These are phyloP conservation scores for Aquilaria agallochum DNA, from an alignment of 441 rosid species.

Conservation along the genomic window DNA sequence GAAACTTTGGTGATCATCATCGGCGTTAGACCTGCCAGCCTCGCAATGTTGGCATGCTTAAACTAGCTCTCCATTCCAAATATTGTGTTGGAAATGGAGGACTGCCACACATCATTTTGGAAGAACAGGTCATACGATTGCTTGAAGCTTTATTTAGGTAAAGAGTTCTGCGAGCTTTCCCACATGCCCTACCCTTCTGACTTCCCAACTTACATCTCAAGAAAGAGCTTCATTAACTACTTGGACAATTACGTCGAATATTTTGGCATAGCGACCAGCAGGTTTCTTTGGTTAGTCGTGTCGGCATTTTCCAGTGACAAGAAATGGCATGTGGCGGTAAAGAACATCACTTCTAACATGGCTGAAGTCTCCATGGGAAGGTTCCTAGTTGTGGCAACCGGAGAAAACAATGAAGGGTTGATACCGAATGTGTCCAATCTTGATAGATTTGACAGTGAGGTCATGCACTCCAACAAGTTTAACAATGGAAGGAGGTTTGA, in stretches of 20 bases:
- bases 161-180: constrained; percentile 56
- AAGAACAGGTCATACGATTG: constrained; percentile 47
- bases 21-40: constrained; percentile 71
- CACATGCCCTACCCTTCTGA: constrained; percentile 34
- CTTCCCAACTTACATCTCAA: constrained; percentile 39
- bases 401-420: constrained; percentile 35
- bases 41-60: constrained; percentile 55
- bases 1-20: constrained; percentile 31
- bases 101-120: constrained; percentile 60
- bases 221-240: constrained; percentile 38
- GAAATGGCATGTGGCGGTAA: constrained; percentile 35
- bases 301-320: constrained; percentile 20
- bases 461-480: constrained; percentile 45
- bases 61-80: constrained; percentile 34
- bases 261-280: constrained; percentile 28
- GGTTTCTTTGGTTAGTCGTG: constrained; percentile 28
- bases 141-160: constrained; percentile 49
- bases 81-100: constrained; percentile 50
- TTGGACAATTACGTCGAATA: constrained; percentile 40
- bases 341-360: neutral
- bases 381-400: constrained; percentile 50
- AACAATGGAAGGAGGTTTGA: constrained; percentile 30
- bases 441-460: constrained; percentile 35
- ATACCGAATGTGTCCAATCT: constrained; percentile 42
- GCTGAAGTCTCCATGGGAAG: constrained; percentile 34